Conservation (phyloP, 2,329 filamentous ascomycete genomes). For the Coleophoma eucalyptorum region DNA sequence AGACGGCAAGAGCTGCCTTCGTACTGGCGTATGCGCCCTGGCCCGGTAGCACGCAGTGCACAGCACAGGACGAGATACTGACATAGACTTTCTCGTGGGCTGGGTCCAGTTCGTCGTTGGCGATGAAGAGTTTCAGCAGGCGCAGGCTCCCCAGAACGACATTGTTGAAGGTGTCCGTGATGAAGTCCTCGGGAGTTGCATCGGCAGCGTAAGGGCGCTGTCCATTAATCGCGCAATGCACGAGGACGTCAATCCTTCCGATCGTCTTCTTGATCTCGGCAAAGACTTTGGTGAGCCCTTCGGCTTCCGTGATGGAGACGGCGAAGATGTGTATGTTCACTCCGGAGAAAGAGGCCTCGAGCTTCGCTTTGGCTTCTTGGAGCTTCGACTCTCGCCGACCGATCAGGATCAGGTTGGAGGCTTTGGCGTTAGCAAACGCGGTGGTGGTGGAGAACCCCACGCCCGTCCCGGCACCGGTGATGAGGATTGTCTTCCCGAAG, state of each 20-base stretch:
- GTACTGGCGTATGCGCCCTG: constrained; percentile 1
- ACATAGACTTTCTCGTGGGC: neutral
- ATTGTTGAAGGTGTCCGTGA: neutral
- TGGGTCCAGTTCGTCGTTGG: neutral
- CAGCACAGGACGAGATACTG: neutral
- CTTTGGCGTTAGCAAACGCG: constrained; percentile 12
- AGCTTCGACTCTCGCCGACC: constrained; percentile 10
- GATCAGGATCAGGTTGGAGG: constrained; percentile 24
- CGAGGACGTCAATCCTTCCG: neutral
- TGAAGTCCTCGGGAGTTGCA: neutral
- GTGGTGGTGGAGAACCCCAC: constrained; percentile 15
- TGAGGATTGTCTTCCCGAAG: constrained; percentile 6
- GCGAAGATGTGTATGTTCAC: neutral
- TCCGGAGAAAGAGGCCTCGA: neutral
- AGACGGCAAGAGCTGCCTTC: neutral
- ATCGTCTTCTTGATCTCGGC: neutral
- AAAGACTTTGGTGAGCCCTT: neutral
- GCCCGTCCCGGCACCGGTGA: constrained; percentile 9
- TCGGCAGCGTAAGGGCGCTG: neutral
- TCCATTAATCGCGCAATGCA: neutral
- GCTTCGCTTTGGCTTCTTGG: neutral
- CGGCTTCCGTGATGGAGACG: neutral
- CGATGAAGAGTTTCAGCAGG: neutral
- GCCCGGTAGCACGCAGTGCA: neutral
- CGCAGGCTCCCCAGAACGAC: neutral